These are phyloP conservation scores for Senna siamea DNA, from an alignment of 306 rosid genomes.

Conservation along the genomic window DNA sequence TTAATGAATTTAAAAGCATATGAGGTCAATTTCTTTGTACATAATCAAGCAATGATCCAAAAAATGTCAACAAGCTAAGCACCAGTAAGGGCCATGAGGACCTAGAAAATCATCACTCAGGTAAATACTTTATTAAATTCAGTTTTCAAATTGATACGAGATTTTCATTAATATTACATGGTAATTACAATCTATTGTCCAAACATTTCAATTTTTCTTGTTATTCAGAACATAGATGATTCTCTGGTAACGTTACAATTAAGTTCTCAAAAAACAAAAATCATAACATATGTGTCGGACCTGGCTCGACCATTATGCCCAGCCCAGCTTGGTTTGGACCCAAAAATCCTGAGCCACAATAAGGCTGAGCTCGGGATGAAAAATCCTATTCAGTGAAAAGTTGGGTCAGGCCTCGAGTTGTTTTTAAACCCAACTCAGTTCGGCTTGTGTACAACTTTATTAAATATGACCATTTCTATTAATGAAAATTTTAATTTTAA, in stretches of 20 bases:
- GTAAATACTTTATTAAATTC: slow-evolving; percentile 35
- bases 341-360: no score
- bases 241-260: not conserved
- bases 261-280: no score
- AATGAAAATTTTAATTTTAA: no score
- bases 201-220: not conserved
- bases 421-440: no score
- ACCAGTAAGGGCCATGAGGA: slow-evolving; percentile 54
- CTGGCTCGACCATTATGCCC: no score
- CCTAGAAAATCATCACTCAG: slow-evolving; percentile 54
- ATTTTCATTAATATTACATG: not conserved
- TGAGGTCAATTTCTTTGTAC: slow-evolving; percentile 32
- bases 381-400: no score
- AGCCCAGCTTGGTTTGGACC: no score
- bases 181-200: not conserved
- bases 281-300: no score
- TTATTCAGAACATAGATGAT: slow-evolving; percentile 32
- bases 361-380: no score
- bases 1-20: not conserved
- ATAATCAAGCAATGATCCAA: slow-evolving; percentile 63
- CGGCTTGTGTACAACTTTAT: no score
- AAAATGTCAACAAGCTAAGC: slow-evolving; percentile 49
- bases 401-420: no score
- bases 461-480: no score
- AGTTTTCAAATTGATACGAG: not conserved